Percentiles rank a stretch among this genome's conserved stretches.
phyloP scores from a whole-genome alignment of 257 asterid species.

The Nyctanthes arbortristis region DNA sequence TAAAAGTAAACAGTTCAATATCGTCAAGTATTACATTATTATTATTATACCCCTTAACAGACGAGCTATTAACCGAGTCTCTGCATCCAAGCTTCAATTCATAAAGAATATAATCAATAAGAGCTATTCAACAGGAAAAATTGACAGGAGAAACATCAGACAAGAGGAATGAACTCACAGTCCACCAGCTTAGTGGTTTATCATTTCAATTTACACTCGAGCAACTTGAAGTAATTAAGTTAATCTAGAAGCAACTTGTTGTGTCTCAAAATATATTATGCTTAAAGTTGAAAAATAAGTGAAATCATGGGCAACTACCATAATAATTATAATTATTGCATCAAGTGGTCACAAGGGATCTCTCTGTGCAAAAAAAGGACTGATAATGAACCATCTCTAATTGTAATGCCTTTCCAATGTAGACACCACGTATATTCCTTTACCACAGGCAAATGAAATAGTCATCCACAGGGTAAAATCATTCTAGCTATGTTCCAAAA shows the following conservation, averaged over 20 bases:
- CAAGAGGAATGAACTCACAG: constrained; percentile 19
- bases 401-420: background rate
- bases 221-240: constrained; percentile 27
- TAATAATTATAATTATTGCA: constrained; percentile 5
- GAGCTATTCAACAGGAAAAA: constrained; percentile 29
- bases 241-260: constrained; percentile 20
- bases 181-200: constrained; percentile 42
- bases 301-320: background rate
- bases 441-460: background rate
- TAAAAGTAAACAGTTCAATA: no score
- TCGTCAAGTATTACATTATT: background rate
- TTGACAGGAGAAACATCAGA: constrained; percentile 9
- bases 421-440: constrained; percentile 8
- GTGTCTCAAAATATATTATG: constrained; percentile 20
- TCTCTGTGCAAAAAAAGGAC: background rate
- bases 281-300: constrained; percentile 26
- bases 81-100: constrained; percentile 3
- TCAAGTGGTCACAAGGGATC: background rate
- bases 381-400: background rate
- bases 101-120: constrained; percentile 25
- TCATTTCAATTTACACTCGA: constrained; percentile 35
- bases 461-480: background rate
- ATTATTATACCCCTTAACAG: background rate
- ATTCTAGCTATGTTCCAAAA: background rate
- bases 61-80: background rate